Evolutionary conservation across 495 filamentous ascomycete species (phyloP), one percentile per base, ranked within the genome.

Genomic region (Penicillium robsamsonii): DNA sequence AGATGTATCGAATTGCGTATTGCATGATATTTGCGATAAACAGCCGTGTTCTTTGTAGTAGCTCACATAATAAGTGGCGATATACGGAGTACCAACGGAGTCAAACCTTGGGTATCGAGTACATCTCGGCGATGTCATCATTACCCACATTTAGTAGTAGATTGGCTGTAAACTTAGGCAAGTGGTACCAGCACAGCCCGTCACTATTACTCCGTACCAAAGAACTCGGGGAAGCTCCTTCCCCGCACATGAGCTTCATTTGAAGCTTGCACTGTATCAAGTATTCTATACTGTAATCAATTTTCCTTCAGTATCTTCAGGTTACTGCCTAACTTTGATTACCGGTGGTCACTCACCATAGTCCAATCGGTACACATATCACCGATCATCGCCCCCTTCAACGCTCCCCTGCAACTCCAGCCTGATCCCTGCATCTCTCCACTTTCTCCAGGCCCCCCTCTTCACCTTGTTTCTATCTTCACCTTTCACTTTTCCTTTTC

Each of bases 341-440:
- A 38, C 47, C 20, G 47, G 49, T 41, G 22, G 22, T n/a, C n/a
- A n/a, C n/a, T n/a, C n/a, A n/a, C n/a, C n/a, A 22, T 2, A 22
- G 22, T 22, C 22, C 22, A 22, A 22, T 22, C 22, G 22, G 49
- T 52, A 27, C 37, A 52, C 37, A 30, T 41, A 31, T 37, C 51
- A 42, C 53, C 46, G 43, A 40, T 57, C 49, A 51, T 40, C 56
- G 43, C 55, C 58, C 59, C 62, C 62, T 60, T 52, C 65, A 41
- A 60, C 50, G 56, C 50, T 35, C 41, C 15, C 42, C 18, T 51
- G 22, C 35, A 27, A 17, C 46, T 30, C n/a, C 27, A 38, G 35
- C 50, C 25, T 49, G 18, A 51, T 43, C 46, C 50, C 61, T 51
- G 38, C 54, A 55, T 15, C 56, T 42, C 38, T 35, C 53, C 48